Base-by-base conservation (phyloP, 2,329 filamentous ascomycete species). In the Truncatella angustata region DNA sequence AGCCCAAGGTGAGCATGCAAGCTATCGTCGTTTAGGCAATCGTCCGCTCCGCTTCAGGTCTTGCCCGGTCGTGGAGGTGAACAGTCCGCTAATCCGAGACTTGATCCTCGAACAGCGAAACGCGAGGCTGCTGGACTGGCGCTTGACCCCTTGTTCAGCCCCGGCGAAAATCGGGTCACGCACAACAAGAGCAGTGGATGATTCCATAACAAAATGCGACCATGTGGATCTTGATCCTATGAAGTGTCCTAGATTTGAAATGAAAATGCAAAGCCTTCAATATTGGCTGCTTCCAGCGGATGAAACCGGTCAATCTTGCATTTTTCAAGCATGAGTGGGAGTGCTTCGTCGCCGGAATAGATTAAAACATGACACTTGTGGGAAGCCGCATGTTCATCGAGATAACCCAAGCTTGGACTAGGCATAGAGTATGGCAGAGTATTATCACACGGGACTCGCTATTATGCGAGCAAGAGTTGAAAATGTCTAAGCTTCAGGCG, bases 151-250 rank as follows among this genome's bases (percentile, higher is more conserved):
- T 26, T 23, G 37, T 21, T 16, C 28, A 21, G n/a, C 10, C 26
- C 14, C 49, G 49, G 49, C 40, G 49, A 45, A 51, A 44, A 35
- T 45, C 49, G 49, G 49, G 40, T 50, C 47, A 50, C 45, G 35
- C 47, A 35, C 47, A 49, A 12, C 34, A 39, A 7, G 18, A 18
- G 28, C 9, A 37, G 23, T 34, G 23, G 26, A 35, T 37, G 24
- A 26, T 21, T 49, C 26, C 26, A 37, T 49, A 10, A 12, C 23
- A n/a, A 18, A 37, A n/a, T 36, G 16, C 21, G 26, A 32, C 43
- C 43, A 46, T 21, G 47, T 50, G 47, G 47, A 50, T 28, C 47
- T 50, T 26, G 37, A 39, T 50, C 47, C 47, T 50, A 50, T 50
- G 47, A 50, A 36, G 21, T 50, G 21, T 28, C 47, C 14, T 42